Conservation (phyloP, 2,329 filamentous ascomycete species). For the Monilinia fructicola region DNA sequence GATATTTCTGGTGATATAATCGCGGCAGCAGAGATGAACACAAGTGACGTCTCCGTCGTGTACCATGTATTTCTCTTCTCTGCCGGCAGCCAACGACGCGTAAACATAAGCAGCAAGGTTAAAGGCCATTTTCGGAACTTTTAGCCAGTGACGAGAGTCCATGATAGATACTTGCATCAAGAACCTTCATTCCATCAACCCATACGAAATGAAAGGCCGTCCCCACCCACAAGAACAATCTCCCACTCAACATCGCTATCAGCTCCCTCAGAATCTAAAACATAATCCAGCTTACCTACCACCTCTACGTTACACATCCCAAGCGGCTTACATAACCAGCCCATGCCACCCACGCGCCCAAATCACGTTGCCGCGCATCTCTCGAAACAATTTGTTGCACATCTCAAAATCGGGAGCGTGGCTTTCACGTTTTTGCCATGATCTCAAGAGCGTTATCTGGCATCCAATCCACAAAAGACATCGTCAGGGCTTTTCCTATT, state of each 20-base stretch:
- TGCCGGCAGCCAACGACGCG: too few relatives aligned
- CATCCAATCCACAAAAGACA: not conserved
- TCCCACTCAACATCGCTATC: too few relatives aligned
- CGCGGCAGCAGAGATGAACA: too few relatives aligned
- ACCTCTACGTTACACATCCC: too few relatives aligned
- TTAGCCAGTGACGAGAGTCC: not conserved
- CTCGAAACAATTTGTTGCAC: conserved; percentile 13
- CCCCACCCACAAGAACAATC: too few relatives aligned
- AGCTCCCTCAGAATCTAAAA: too few relatives aligned
- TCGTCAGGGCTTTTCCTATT: not conserved
- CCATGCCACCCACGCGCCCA: not conserved
- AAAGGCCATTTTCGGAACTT: not conserved
- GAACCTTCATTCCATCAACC: too few relatives aligned
- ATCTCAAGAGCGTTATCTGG: not conserved
- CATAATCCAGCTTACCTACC: too few relatives aligned
- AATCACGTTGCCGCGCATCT: not conserved
- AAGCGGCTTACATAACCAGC: conserved; percentile 9
- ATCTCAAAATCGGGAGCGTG: conserved; percentile 21
- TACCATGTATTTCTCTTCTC: too few relatives aligned
- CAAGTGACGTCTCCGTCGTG: too few relatives aligned
- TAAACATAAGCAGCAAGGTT: not conserved
- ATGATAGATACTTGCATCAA: not conserved
- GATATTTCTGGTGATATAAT: too few relatives aligned
- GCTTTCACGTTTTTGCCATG: conserved; percentile 26
- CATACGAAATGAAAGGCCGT: too few relatives aligned